Base-by-base conservation (phyloP, 176 grass and related monocot genomes). In the Rhipidocladum racemiflorum region DNA sequence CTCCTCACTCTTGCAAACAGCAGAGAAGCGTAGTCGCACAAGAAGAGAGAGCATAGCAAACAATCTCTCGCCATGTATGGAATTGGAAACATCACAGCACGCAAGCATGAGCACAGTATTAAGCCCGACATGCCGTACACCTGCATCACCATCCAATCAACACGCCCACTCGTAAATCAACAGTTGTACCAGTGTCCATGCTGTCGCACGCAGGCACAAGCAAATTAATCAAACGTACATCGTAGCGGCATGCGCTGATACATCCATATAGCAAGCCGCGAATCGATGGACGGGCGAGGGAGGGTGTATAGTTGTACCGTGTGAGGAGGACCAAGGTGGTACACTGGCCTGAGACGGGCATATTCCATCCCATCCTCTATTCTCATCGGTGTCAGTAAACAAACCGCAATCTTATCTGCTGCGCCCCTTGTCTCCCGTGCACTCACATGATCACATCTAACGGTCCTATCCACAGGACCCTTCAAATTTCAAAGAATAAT, bases 341-440 rank as follows among this genome's bases (percentile, higher is more conserved):
- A 71, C 60, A 27, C 20, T 68, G 72, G 20, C 18, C 8, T 27
- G 61, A 68, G 50, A 53, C 9, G 62, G 51, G 64, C 65, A 70
- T 78, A 71, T 85, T 85, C 83, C 36, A 69, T 70, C 48, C 20
- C 64, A 51, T 85, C 83, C 63, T 68, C 61, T 60, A 44, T 60
- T 59, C 50, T 12, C 74, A 49, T 78, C 0, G 83, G 54, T 46
- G 28, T 71, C 64, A 78, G 70, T 40, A 70, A 69, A 85, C 49
- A 61, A 61, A 69, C 49, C 9, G 12, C 59, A 68, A 24, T 49
- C 20, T 61, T 77, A 77, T 77, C 73, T 61, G 27, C 51, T 60
- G 24, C 12, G 35, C 55, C 5, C n/a, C 7, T 34, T 75, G 64
- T 77, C 82, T 24, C 40, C 36, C 59, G 20, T 18, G 21, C 13